Evolutionary conservation across 2,329 filamentous ascomycete species (phyloP).

Genomic region (Nemania sp.): DNA sequence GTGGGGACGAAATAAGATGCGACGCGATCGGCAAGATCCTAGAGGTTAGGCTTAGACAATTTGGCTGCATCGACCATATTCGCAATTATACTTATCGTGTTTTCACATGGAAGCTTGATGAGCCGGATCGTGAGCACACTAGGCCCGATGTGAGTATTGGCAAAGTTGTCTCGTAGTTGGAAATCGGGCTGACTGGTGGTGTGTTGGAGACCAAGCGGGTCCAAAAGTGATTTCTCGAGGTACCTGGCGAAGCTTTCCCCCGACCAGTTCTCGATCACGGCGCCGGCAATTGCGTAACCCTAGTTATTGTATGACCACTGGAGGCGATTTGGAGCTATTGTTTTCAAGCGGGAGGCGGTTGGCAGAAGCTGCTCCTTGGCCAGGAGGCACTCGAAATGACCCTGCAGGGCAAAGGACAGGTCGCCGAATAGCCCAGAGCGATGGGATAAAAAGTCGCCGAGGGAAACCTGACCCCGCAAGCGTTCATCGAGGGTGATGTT

Average conservation of each 20-base stretch:
- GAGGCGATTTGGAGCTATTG: background rate
- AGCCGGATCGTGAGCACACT: too few species aligned
- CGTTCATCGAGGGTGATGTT: background rate
- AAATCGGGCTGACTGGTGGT: background rate
- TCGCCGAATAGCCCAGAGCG: background rate
- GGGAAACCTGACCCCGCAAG: background rate
- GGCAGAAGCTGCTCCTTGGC: background rate
- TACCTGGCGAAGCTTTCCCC: background rate
- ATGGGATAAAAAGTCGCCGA: constrained; percentile 1
- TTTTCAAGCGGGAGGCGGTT: background rate
- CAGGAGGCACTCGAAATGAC: background rate
- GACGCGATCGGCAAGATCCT: too few species aligned
- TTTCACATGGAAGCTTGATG: too few species aligned
- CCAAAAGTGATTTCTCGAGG: background rate
- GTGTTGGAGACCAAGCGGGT: background rate
- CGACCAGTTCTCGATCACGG: background rate
- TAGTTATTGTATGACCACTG: background rate
- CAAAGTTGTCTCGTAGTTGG: background rate
- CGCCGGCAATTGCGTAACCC: background rate
- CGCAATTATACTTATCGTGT: too few species aligned
- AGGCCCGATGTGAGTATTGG: background rate
- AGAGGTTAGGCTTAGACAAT: too few species aligned
- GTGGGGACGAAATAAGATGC: too few species aligned
- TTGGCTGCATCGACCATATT: too few species aligned
- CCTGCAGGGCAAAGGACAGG: background rate